Conservation (phyloP, 2,329 filamentous ascomycete genomes). For the Beauveria pseudobassiana region DNA sequence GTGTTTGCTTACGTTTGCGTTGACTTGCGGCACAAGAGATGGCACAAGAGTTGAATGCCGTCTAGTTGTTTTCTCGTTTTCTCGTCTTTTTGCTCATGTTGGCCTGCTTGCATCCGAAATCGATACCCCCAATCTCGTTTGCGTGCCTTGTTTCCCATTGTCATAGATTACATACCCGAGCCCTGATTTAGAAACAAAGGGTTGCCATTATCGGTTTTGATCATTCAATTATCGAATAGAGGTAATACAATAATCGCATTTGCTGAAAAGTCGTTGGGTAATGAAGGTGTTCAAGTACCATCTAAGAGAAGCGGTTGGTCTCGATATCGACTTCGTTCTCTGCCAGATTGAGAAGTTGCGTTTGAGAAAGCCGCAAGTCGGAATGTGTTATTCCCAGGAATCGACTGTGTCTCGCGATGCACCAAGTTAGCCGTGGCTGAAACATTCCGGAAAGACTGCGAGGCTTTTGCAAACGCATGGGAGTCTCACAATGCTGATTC, state of each 20-base stretch:
- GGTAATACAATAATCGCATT: background rate
- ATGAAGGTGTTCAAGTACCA: too few relatives aligned
- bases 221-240: conserved; percentile 1
- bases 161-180: background rate
- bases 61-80: background rate
- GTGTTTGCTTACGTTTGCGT: background rate
- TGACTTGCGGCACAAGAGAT: background rate
- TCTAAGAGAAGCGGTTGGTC: too few relatives aligned
- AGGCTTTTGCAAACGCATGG: too few relatives aligned
- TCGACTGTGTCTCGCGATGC: too few relatives aligned
- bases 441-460: too few relatives aligned
- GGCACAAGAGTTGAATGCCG: background rate
- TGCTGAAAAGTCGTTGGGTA: background rate
- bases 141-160: background rate
- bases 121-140: conserved; percentile 1
- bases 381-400: too few relatives aligned
- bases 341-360: too few relatives aligned
- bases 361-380: too few relatives aligned
- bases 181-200: background rate
- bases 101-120: background rate
- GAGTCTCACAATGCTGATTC: too few relatives aligned
- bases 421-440: too few relatives aligned
- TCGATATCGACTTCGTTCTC: too few relatives aligned
- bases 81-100: background rate
- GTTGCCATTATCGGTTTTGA: background rate